A percentile compares a stretch with the other conserved stretches of the same genome.
phyloP scores from a whole-genome alignment of 129 eudicot genomes.

The Saussurea involucrata region DNA sequence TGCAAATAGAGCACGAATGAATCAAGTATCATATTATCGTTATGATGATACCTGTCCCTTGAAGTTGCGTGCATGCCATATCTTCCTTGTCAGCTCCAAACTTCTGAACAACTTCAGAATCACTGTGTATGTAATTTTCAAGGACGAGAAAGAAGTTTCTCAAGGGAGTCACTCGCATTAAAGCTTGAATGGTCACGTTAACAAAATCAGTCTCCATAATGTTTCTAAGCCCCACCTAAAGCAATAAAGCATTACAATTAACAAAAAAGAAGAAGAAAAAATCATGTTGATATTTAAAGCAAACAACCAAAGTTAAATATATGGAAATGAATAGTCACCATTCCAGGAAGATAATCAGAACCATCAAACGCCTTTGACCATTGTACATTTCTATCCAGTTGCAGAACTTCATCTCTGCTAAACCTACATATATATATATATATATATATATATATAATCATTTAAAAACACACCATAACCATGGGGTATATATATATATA shows the following conservation, averaged over 20 bases:
- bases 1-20: neutral
- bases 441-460: neutral
- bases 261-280: neutral
- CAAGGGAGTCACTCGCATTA: conserved; percentile 94
- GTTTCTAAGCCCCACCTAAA: conserved; percentile 67
- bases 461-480: neutral
- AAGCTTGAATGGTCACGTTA: conserved; percentile 82
- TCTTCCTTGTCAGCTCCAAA: conserved; percentile 97
- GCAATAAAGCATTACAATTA: conserved; percentile 8
- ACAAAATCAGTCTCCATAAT: conserved; percentile 89
- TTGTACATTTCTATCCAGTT: conserved; percentile 63
- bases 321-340: conserved; percentile 39
- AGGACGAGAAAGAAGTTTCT: conserved; percentile 92
- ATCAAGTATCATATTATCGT: neutral
- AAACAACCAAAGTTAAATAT: neutral
- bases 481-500: neutral
- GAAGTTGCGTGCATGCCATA: conserved; percentile 92
- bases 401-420: conserved; percentile 65
- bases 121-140: conserved; percentile 71
- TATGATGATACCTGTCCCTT: conserved; percentile 66
- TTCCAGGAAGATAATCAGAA: conserved; percentile 96
- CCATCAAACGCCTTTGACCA: conserved; percentile 99
- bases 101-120: conserved; percentile 81
- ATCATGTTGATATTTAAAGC: neutral
- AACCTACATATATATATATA: conserved; percentile 35